A percentile compares a stretch with the other conserved stretches of the same genome.
phyloP scores from a whole-genome alignment of 2,329 filamentous ascomycete species.

The Monosporascus sp. region DNA sequence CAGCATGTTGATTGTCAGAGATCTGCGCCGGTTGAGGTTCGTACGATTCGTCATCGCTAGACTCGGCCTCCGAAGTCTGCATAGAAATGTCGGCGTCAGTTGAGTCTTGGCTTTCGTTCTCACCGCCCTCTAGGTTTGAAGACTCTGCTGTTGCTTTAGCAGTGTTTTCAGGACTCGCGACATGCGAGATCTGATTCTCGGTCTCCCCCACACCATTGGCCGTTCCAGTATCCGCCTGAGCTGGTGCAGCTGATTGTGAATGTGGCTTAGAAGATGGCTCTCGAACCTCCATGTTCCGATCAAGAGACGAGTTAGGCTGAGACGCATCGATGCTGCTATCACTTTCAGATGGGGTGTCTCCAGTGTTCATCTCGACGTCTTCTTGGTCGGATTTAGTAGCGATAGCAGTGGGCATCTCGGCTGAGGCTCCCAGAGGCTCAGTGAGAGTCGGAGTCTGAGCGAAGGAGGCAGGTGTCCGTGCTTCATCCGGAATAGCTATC shows the following conservation, averaged over 20 bases:
- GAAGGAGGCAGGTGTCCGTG: not conserved
- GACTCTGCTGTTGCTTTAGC: not conserved
- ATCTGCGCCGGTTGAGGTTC: conserved; percentile 13
- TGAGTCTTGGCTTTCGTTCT: conserved; percentile 3
- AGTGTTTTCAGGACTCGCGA: not conserved
- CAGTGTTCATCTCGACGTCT: not conserved
- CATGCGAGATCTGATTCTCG: not conserved
- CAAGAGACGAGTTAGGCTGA: not conserved
- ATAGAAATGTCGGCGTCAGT: conserved; percentile 12
- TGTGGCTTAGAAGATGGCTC: not conserved
- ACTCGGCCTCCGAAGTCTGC: conserved; percentile 11
- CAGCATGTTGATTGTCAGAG: conserved; percentile 11
- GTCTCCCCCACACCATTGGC: not conserved
- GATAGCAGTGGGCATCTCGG: not conserved
- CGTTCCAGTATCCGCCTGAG: not conserved
- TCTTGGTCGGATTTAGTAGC: not conserved
- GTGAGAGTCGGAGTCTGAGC: not conserved
- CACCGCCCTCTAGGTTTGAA: not conserved
- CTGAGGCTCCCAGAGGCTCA: not conserved
- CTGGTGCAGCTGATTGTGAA: not conserved
- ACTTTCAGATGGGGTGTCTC: not conserved
- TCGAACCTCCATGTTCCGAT: not conserved
- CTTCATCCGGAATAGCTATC: not conserved
- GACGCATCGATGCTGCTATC: not conserved
- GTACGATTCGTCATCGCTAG: conserved; percentile 17